Conservation (phyloP, 2,329 filamentous ascomycete genomes). For the Apiospora aurea region DNA sequence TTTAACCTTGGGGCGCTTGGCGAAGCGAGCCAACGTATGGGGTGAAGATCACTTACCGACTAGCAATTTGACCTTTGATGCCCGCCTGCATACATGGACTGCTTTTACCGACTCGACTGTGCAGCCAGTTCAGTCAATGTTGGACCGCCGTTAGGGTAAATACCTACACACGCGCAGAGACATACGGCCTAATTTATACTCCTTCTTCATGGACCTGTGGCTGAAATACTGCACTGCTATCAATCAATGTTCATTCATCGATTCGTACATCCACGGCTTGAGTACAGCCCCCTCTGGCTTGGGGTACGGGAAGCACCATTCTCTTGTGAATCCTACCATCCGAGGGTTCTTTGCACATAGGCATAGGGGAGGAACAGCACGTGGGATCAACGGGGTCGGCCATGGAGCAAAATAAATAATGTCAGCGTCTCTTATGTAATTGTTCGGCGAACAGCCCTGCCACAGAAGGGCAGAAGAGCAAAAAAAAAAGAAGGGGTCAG, state of each 20-base stretch:
- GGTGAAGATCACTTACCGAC: neutral
- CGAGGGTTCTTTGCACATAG: neutral
- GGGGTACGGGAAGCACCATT: neutral
- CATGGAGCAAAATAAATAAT: neutral
- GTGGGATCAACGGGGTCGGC: neutral
- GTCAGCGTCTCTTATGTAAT: no score
- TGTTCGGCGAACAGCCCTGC: no score
- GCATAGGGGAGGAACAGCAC: neutral
- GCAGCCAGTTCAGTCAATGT: neutral
- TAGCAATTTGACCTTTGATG: constrained; percentile 1
- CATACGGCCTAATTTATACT: neutral
- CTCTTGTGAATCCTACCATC: neutral
- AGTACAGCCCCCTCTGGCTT: neutral
- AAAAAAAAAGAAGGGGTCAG: neutral
- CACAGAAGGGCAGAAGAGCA: neutral
- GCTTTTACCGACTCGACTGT: neutral
- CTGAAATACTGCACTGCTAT: neutral
- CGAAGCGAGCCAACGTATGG: neutral
- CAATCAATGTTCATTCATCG: neutral
- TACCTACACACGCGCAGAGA: neutral
- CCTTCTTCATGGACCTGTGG: neutral
- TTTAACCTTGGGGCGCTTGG: neutral
- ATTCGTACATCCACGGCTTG: neutral
- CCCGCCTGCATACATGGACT: neutral
- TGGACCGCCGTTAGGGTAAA: neutral